Conservation (phyloP, 495 filamentous ascomycete genomes). For the Lineolata rhizophorae region DNA sequence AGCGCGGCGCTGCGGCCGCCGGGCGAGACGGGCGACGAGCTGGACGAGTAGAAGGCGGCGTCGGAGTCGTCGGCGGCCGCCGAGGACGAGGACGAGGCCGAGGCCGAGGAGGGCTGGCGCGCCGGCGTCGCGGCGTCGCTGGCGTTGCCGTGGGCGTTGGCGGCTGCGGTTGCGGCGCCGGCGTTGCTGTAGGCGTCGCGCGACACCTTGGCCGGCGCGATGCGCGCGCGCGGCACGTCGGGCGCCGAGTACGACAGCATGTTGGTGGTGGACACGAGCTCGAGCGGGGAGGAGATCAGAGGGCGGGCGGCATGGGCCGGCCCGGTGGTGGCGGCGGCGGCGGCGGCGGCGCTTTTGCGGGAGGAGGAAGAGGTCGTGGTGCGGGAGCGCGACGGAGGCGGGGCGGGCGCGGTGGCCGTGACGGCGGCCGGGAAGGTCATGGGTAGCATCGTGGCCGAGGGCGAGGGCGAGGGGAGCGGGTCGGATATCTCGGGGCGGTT, state of each 20-base stretch:
- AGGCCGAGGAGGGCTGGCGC: slow-evolving; percentile 23
- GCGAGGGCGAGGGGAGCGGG: slow-evolving; percentile 14
- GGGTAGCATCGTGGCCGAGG: slow-evolving; percentile 11
- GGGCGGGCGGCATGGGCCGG: slow-evolving; percentile 9
- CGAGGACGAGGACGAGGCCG: slow-evolving; percentile 29
- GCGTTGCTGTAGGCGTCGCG: slow-evolving; percentile 4
- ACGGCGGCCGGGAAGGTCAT: too few relatives aligned
- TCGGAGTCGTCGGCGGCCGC: slow-evolving; percentile 41
- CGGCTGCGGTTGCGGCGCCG: too few relatives aligned
- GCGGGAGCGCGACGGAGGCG: too few relatives aligned
- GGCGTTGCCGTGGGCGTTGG: too few relatives aligned
- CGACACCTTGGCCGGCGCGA: slow-evolving; percentile 21
- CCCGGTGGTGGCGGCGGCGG: slow-evolving; percentile 8
- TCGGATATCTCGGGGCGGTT: too few relatives aligned
- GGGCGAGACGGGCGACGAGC: slow-evolving; percentile 13
- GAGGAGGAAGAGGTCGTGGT: too few relatives aligned
- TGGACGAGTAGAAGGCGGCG: slow-evolving; percentile 28
- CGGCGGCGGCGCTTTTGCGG: too few relatives aligned
- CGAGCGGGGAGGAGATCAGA: slow-evolving; percentile 71
- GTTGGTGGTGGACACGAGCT: slow-evolving; percentile 84
- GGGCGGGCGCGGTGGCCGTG: too few relatives aligned
- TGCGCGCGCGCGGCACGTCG: too few relatives aligned
- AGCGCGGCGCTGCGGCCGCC: slow-evolving; percentile 39
- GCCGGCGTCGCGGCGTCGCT: slow-evolving; percentile 13
- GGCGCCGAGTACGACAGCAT: slow-evolving; percentile 89